A percentile compares a stretch with the other conserved stretches of the same genome.
Conservation (phyloP, 768 basidiomycete species). For the Mycena olivaceomarginata region DNA sequence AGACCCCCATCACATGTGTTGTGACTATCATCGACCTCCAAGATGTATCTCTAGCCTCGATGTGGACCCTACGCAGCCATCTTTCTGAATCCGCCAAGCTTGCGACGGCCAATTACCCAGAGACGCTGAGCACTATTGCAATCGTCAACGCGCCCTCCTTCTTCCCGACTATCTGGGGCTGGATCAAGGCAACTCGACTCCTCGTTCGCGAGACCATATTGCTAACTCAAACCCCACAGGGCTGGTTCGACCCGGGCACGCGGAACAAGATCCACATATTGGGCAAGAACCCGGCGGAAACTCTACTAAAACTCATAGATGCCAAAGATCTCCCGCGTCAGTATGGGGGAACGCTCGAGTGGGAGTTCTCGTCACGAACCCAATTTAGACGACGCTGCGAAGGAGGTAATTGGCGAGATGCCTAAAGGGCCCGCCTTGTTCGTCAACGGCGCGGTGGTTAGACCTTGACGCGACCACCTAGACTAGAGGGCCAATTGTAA, state of each 20-base stretch:
- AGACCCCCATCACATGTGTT: conserved; percentile 76
- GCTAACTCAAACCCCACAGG: conserved; percentile 55
- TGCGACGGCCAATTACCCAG: conserved; percentile 89
- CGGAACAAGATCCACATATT: conserved; percentile 87
- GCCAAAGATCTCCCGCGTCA: conserved; percentile 72
- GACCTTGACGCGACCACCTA: conserved; percentile 38
- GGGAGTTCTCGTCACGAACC: conserved; percentile 84
- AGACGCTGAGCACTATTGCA: conserved; percentile 80
- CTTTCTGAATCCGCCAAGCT: conserved; percentile 85
- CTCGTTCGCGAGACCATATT: neutral
- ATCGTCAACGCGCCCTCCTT: conserved; percentile 89
- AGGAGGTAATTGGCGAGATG: conserved; percentile 65
- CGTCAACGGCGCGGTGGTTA: conserved; percentile 63
- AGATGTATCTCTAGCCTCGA: conserved; percentile 73
- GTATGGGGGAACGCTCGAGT: conserved; percentile 87
- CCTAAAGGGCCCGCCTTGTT: conserved; percentile 76
- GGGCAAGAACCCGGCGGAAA: conserved; percentile 73
- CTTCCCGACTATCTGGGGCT: conserved; percentile 90
- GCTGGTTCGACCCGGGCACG: conserved; percentile 89
- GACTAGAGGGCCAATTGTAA: neutral
- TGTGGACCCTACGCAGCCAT: conserved; percentile 84
- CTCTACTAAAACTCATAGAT: conserved; percentile 70
- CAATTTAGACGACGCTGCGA: conserved; percentile 73
- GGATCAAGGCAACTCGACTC: conserved; percentile 78
- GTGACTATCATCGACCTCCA: conserved; percentile 86